phyloP scores from a whole-genome alignment of 345 rosid genomes.

The Gossypioides kirkii region DNA sequence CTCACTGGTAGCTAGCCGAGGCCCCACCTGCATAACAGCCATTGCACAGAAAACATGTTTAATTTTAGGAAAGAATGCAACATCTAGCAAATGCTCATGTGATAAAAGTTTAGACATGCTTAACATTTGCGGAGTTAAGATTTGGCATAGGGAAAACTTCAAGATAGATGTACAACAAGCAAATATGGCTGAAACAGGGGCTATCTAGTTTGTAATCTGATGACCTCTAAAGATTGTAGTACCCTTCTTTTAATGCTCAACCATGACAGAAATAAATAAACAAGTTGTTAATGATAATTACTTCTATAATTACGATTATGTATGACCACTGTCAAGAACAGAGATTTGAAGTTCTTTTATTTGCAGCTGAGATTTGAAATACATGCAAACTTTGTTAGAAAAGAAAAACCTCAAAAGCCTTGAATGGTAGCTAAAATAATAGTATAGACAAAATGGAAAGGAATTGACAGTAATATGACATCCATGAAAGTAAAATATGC shows the following conservation, averaged over 20 bases:
- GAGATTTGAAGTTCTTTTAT: background rate
- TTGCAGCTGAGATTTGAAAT: background rate
- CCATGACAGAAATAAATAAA: background rate
- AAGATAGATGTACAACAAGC: background rate
- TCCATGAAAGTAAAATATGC: background rate
- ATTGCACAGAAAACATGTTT: background rate
- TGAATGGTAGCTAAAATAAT: background rate
- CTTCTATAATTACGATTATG: background rate
- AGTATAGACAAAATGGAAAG: background rate
- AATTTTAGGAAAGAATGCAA: background rate
- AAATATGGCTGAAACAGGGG: background rate
- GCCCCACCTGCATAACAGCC: conserved; percentile 29
- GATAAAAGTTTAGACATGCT: background rate
- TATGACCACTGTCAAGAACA: background rate
- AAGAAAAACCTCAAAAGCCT: background rate
- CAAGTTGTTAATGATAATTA: background rate
- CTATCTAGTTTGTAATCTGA: background rate
- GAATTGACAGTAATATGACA: conserved; percentile 4
- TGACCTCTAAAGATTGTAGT: background rate
- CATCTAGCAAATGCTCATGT: background rate
- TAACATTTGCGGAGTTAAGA: background rate
- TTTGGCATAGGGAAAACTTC: background rate
- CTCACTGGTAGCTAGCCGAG: conserved; percentile 13
- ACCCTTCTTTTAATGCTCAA: background rate
- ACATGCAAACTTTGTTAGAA: background rate